phyloP scores from a whole-genome alignment of 192 early-diverging fungal species.

The Linnemannia hyalina region DNA sequence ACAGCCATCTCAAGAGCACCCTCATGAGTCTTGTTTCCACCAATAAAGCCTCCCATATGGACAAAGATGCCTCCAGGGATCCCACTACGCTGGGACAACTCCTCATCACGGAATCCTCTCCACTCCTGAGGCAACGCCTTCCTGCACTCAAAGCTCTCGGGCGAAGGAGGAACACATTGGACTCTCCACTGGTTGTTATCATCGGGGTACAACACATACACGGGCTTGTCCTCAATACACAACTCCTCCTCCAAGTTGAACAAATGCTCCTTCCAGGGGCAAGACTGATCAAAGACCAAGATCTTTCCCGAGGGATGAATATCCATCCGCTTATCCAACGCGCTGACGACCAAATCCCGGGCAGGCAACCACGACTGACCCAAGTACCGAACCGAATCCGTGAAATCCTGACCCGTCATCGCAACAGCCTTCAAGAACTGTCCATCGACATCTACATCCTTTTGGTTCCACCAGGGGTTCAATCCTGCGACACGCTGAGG shows the following conservation, averaged over 20 bases:
- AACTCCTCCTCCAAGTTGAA: constrained; percentile 74
- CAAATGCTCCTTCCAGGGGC: constrained; percentile 97
- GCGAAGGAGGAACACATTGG: constrained; percentile 40
- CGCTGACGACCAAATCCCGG: constrained; percentile 84
- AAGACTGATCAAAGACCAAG: constrained; percentile 84
- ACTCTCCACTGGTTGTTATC: constrained; percentile 43
- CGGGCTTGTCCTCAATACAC: constrained; percentile 54
- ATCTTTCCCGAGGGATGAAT: constrained; percentile 84
- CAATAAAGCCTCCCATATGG: constrained; percentile 73
- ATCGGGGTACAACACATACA: constrained; percentile 43
- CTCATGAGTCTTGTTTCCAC: constrained; percentile 77
- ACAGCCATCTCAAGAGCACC: constrained; percentile 81
- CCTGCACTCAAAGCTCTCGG: constrained; percentile 51
- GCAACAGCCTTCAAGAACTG: constrained; percentile 76
- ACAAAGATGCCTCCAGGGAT: constrained; percentile 90
- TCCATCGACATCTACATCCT: constrained; percentile 79
- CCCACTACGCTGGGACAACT: constrained; percentile 79
- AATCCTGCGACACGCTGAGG: constrained; percentile 84
- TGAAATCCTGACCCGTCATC: constrained; percentile 85
- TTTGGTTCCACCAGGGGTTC: constrained; percentile 97
- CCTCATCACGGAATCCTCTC: constrained; percentile 88
- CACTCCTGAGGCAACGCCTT: constrained; percentile 61
- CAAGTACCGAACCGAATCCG: constrained; percentile 75
- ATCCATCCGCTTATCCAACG: constrained; percentile 66
- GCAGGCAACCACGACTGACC: constrained; percentile 91